phyloP scores from a whole-genome alignment of 2,329 filamentous ascomycete genomes.

The Cladosporium velox region DNA sequence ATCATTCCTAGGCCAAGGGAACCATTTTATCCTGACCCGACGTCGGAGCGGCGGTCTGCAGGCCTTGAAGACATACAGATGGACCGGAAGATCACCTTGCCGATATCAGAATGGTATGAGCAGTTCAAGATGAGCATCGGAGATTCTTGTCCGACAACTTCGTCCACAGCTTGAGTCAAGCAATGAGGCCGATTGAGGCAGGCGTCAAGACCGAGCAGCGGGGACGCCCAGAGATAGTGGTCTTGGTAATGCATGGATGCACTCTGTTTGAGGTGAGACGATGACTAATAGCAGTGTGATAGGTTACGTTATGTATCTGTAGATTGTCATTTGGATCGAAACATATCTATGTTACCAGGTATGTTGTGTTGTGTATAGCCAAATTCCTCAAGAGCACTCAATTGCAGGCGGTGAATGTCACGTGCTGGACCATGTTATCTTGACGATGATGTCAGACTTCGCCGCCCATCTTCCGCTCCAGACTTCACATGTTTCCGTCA shows the following conservation, averaged over 20 bases:
- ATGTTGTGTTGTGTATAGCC: neutral
- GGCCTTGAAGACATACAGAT: neutral
- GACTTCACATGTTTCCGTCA: neutral
- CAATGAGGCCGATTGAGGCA: constrained; percentile 10
- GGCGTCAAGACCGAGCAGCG: constrained; percentile 14
- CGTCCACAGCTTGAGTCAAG: neutral
- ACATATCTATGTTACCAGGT: no score
- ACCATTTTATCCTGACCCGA: neutral
- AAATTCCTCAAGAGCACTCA: neutral
- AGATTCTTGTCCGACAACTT: neutral
- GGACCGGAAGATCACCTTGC: neutral
- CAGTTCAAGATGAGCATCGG: neutral
- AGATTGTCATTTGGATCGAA: neutral
- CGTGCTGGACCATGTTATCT: neutral
- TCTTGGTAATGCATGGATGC: neutral
- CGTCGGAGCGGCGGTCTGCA: constrained; percentile 7
- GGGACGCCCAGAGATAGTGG: constrained; percentile 16
- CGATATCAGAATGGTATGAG: neutral
- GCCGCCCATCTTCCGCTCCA: neutral
- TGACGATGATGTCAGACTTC: neutral
- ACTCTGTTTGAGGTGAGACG: neutral
- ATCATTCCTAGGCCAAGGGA: neutral
- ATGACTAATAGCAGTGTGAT: neutral
- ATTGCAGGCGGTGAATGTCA: neutral
- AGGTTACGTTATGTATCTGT: neutral